phyloP scores from a whole-genome alignment of 306 rosid genomes.

The Senna siamea region DNA sequence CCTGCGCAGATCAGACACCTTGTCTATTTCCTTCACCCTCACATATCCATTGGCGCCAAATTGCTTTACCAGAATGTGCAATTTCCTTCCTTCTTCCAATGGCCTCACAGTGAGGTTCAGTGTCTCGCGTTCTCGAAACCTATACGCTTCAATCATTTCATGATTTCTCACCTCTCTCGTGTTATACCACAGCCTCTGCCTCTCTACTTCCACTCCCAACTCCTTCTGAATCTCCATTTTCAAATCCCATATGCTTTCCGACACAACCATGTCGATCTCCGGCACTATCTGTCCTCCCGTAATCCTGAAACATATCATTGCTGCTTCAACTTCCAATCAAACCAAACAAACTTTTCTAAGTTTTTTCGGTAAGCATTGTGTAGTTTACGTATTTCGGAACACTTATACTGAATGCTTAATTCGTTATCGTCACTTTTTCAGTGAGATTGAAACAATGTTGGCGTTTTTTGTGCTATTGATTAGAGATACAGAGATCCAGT shows the following conservation, averaged over 20 bases:
- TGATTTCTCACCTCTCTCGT: constrained; percentile 8
- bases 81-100: constrained; percentile 2
- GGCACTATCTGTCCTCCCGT: constrained; percentile 42
- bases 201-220: constrained; percentile 11
- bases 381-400: no score
- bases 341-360: neutral
- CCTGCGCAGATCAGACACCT: constrained; percentile 20
- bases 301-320: neutral
- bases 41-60: neutral
- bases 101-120: constrained; percentile 36
- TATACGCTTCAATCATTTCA: neutral
- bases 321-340: neutral
- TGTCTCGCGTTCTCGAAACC: neutral
- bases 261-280: neutral
- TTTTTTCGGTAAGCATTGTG: neutral
- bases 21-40: constrained; percentile 43
- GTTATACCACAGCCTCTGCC: constrained; percentile 41
- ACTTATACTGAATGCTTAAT: no score
- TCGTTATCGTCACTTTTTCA: neutral
- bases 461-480: no score
- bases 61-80: constrained; percentile 33
- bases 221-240: constrained; percentile 34
- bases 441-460: neutral
- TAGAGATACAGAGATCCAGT: no score
- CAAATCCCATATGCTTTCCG: constrained; percentile 32